phyloP scores from a whole-genome alignment of 2,329 filamentous ascomycete genomes.

The Tolypocladium nubicola region DNA sequence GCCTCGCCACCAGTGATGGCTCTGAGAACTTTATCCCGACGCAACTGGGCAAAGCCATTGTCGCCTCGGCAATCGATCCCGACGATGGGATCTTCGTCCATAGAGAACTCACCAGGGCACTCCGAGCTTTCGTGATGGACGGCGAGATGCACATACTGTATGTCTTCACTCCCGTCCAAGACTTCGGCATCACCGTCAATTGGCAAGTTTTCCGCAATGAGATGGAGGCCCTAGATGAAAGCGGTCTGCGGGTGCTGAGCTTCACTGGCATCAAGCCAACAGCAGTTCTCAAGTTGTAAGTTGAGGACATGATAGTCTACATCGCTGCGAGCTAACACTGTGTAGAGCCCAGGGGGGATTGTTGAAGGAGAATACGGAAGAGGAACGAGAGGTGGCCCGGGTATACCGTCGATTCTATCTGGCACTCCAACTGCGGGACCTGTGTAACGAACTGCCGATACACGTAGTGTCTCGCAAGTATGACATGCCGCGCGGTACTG shows the following conservation, averaged over 20 bases:
- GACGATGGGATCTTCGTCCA: constrained; percentile 67
- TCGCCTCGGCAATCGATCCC: constrained; percentile 61
- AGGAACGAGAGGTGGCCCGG: constrained; percentile 49
- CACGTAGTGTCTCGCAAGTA: constrained; percentile 62
- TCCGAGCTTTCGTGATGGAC: constrained; percentile 68
- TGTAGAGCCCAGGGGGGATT: constrained; percentile 54
- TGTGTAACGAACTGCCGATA: constrained; percentile 67
- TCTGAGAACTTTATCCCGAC: constrained; percentile 49
- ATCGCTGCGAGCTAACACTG: constrained; percentile 7
- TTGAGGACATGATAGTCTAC: neutral
- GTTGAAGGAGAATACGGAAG: constrained; percentile 50
- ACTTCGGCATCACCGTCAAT: constrained; percentile 45
- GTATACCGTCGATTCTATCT: constrained; percentile 66
- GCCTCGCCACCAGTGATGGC: constrained; percentile 41
- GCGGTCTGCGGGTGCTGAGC: constrained; percentile 55
- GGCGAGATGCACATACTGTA: constrained; percentile 74
- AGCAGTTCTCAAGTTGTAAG: constrained; percentile 56
- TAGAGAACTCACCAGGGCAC: constrained; percentile 54
- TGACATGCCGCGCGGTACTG: constrained; percentile 55
- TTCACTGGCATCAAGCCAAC: constrained; percentile 60
- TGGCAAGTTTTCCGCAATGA: constrained; percentile 65
- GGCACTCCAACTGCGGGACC: constrained; percentile 65
- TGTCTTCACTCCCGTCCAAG: constrained; percentile 63
- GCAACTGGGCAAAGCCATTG: constrained; percentile 57
- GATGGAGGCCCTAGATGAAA: constrained; percentile 60